phyloP scores from a whole-genome alignment of 148 eudicot species.

The Amaranthus palmeri region DNA sequence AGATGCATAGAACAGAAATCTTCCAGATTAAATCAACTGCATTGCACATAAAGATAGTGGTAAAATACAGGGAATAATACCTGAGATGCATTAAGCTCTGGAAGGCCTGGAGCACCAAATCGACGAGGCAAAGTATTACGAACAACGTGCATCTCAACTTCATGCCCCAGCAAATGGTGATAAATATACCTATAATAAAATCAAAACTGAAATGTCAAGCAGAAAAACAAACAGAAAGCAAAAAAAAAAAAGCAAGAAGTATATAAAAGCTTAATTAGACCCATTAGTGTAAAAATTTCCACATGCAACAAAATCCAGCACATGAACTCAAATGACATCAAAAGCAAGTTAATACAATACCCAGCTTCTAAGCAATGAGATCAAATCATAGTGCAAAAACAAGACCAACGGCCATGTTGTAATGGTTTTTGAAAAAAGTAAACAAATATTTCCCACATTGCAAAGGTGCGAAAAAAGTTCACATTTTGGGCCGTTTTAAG shows the following conservation, averaged over 20 bases:
- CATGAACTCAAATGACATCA: no score
- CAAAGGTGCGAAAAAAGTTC: no score
- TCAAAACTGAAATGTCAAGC: conserved; percentile 1
- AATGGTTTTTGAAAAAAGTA: no score
- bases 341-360: no score
- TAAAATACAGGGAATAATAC: conserved; percentile 28
- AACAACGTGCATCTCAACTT: conserved; percentile 98
- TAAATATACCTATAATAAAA: conserved; percentile 66
- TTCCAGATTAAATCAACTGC: no score
- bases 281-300: neutral
- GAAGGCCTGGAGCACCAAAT: conserved; percentile 99
- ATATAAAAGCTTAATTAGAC: neutral
- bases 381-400: no score
- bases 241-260: neutral
- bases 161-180: conserved; percentile 97
- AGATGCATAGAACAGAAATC: neutral
- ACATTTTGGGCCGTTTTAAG: no score
- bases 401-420: no score
- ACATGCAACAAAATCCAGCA: no score
- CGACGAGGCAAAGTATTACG: conserved; percentile 95
- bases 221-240: neutral
- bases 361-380: no score
- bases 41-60: neutral
- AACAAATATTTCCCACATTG: no score
- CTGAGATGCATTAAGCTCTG: conserved; percentile 99